phyloP scores from a whole-genome alignment of 177 flowering plant genomes.

The Vitis hybrid region DNA sequence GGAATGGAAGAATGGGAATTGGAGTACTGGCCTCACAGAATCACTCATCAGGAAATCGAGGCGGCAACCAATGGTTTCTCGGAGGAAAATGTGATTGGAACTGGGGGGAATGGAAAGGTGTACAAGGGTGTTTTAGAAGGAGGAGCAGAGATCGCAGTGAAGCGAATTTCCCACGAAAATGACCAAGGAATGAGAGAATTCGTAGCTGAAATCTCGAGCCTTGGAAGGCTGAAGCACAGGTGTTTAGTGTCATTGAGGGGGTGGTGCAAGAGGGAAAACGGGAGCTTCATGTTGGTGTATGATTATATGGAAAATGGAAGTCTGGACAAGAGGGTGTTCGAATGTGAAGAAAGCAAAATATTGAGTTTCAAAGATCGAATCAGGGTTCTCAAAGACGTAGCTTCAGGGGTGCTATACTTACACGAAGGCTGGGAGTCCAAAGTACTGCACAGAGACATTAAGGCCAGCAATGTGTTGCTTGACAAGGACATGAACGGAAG shows the following conservation, averaged over 20 bases:
- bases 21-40: conserved; percentile 87
- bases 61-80: conserved; percentile 57
- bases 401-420: conserved; percentile 57
- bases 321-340: conserved; percentile 64
- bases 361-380: conserved; percentile 49
- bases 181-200: conserved; percentile 59
- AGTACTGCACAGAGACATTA: conserved; percentile 80
- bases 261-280: conserved; percentile 73
- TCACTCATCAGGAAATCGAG: conserved; percentile 48
- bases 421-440: conserved; percentile 78
- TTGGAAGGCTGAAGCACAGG: conserved; percentile 74
- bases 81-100: conserved; percentile 63
- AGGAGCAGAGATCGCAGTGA: conserved; percentile 61
- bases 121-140: conserved; percentile 59
- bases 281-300: conserved; percentile 57
- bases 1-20: conserved; percentile 79
- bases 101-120: conserved; percentile 79
- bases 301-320: conserved; percentile 87
- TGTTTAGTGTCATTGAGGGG: conserved; percentile 73
- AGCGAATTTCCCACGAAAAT: conserved; percentile 50
- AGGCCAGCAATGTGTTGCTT: conserved; percentile 80
- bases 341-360: conserved; percentile 35
- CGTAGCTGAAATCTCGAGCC: conserved; percentile 70
- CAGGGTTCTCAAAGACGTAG: conserved; percentile 60
- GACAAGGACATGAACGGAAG: conserved; percentile 74